Evolutionary conservation across 2,329 filamentous ascomycete genomes (phyloP).

Genomic region (Nakataea oryzae): DNA sequence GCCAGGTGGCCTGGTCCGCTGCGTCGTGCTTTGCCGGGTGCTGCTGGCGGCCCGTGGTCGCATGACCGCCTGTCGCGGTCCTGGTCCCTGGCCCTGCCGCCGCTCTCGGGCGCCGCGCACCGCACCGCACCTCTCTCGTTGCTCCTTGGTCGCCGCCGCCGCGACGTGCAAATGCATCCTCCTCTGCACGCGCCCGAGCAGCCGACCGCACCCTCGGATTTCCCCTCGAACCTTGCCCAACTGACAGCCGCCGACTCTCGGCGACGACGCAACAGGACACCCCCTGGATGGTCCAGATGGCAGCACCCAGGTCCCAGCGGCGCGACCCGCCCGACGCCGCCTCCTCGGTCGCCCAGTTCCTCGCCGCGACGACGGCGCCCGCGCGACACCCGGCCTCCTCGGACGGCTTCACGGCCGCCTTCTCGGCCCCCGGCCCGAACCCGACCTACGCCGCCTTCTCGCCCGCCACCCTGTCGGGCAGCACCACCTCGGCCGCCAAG

Average conservation of each 20-base stretch:
- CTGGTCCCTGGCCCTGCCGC: not conserved
- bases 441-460: slow-evolving; percentile 88
- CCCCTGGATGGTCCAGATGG: slow-evolving; percentile 45
- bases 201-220: not conserved
- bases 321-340: slow-evolving; percentile 18
- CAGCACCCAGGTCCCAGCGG: slow-evolving; percentile 29
- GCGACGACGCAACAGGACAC: slow-evolving; percentile 21
- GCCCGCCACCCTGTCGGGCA: slow-evolving; percentile 58
- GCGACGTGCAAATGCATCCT: not conserved
- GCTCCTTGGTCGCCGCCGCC: not conserved
- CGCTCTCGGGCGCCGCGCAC: not conserved
- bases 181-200: not conserved
- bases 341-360: slow-evolving; percentile 13
- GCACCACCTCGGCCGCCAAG: slow-evolving; percentile 52
- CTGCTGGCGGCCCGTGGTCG: not conserved
- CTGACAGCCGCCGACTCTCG: not conserved
- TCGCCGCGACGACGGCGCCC: slow-evolving; percentile 6
- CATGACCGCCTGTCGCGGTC: not conserved
- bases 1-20: not conserved
- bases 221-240: not conserved
- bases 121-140: not conserved
- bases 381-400: slow-evolving; percentile 16
- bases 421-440: slow-evolving; percentile 29
- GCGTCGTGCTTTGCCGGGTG: not conserved
- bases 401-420: slow-evolving; percentile 17